Conservation (phyloP, 1,284 basidiomycete species). For the Thecaphora frezii region DNA sequence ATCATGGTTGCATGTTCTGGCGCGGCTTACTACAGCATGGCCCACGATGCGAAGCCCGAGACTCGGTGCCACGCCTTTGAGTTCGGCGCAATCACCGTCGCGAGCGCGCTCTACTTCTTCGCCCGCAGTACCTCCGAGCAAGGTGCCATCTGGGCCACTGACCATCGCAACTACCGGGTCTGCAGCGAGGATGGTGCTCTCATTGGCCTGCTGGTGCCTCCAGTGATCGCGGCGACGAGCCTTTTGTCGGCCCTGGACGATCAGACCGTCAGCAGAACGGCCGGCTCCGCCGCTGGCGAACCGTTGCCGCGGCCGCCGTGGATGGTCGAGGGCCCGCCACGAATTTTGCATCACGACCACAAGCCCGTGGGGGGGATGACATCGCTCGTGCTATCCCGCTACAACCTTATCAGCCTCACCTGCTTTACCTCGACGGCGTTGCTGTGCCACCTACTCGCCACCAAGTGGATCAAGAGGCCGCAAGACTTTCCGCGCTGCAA, state of each 20-base stretch:
- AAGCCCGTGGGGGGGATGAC: constrained; percentile 27
- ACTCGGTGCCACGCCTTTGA: constrained; percentile 33
- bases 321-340: constrained; percentile 37
- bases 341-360: constrained; percentile 26
- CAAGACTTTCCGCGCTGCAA: constrained; percentile 47
- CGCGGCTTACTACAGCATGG: constrained; percentile 23
- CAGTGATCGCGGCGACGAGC: constrained; percentile 34
- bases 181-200: constrained; percentile 47
- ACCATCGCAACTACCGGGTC: constrained; percentile 42
- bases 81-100: constrained; percentile 27
- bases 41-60: constrained; percentile 16
- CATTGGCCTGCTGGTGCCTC: constrained; percentile 40
- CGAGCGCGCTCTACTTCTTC: constrained; percentile 37
- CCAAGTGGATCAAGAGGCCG: constrained; percentile 34
- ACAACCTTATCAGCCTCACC: constrained; percentile 42
- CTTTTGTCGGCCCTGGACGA: constrained; percentile 41
- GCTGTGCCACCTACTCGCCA: constrained; percentile 38
- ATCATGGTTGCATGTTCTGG: constrained; percentile 26
- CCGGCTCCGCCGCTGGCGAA: constrained; percentile 22
- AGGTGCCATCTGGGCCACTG: constrained; percentile 49
- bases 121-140: constrained; percentile 26
- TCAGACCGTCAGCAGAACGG: neutral
- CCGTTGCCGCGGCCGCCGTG: constrained; percentile 33
- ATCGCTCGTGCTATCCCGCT: constrained; percentile 36
- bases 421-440: constrained; percentile 38